Conservation (phyloP, 2,329 filamentous ascomycete genomes). For the Colletotrichum tropicale region DNA sequence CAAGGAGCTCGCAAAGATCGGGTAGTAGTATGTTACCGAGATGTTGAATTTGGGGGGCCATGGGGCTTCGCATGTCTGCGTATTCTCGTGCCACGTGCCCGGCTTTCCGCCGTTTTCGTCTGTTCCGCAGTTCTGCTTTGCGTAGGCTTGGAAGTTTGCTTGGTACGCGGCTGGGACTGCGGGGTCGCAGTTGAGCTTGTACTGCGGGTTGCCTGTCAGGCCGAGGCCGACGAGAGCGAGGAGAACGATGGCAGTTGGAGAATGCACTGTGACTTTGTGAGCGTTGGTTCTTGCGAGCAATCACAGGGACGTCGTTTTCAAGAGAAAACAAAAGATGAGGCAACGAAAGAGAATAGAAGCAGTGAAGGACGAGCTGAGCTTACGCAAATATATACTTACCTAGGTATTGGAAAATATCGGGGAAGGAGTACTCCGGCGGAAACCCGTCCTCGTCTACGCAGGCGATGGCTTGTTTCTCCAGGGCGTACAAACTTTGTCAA, state of each 20-base stretch:
- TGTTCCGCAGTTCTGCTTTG: neutral
- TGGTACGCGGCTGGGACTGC: neutral
- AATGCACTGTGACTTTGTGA: neutral
- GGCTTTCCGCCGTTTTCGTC: neutral
- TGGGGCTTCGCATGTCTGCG: neutral
- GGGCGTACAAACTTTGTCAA: neutral
- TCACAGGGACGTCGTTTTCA: too few species aligned
- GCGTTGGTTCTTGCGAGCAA: rapidly evolving
- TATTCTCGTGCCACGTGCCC: neutral
- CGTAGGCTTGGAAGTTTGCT: neutral
- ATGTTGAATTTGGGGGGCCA: neutral
- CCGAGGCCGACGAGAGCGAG: neutral
- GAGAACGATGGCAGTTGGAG: neutral
- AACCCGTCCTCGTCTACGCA: neutral
- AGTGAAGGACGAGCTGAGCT: too few species aligned
- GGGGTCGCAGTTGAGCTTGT: neutral
- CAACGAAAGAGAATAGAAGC: neutral
- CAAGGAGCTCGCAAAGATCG: neutral
- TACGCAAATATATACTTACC: too few species aligned
- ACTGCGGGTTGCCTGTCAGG: neutral
- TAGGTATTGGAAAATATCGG: too few species aligned
- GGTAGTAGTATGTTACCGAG: neutral
- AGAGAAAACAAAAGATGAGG: too few species aligned
- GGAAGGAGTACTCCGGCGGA: neutral
- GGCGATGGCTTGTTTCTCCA: neutral